phyloP scores from a whole-genome alignment of 768 basidiomycete species.

The Podaxis sp. region DNA sequence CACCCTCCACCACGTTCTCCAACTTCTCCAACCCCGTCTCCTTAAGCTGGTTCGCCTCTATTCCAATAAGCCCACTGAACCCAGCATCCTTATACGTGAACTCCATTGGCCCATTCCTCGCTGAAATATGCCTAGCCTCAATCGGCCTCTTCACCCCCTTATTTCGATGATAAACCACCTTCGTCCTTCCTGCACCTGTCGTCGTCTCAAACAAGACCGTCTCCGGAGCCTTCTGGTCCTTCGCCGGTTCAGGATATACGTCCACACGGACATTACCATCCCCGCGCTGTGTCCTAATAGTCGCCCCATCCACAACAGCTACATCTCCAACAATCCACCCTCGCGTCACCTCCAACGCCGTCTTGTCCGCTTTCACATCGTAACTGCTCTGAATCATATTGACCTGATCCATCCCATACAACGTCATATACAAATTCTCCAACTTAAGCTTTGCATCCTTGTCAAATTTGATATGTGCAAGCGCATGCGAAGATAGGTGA shows the following conservation, averaged over 20 bases:
- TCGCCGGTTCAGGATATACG: constrained; percentile 38
- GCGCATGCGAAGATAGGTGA: constrained; percentile 39
- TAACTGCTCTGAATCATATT: constrained; percentile 49
- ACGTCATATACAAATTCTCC: constrained; percentile 42
- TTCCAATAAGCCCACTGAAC: constrained; percentile 45
- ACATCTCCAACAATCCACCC: constrained; percentile 65
- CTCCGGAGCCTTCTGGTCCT: constrained; percentile 29
- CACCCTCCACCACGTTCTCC: constrained; percentile 12
- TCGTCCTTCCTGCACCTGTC: constrained; percentile 53
- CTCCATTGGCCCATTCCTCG: constrained; percentile 52
- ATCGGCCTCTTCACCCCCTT: constrained; percentile 45
- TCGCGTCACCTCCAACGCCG: constrained; percentile 44
- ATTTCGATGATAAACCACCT: constrained; percentile 43
- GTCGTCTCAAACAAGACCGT: constrained; percentile 41
- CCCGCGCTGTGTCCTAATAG: constrained; percentile 48
- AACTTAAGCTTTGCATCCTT: constrained; percentile 39
- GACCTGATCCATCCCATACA: constrained; percentile 31
- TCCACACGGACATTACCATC: constrained; percentile 48
- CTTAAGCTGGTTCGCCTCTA: constrained; percentile 36
- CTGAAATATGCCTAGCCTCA: constrained; percentile 43
- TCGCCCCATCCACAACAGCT: constrained; percentile 38
- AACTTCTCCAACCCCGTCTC: constrained; percentile 31
- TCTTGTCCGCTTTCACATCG: constrained; percentile 36
- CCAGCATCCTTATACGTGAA: constrained; percentile 51
- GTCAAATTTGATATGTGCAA: constrained; percentile 50